phyloP scores from a whole-genome alignment of 192 early-diverging fungal species.

The Rhizoclosmatium sp. region DNA sequence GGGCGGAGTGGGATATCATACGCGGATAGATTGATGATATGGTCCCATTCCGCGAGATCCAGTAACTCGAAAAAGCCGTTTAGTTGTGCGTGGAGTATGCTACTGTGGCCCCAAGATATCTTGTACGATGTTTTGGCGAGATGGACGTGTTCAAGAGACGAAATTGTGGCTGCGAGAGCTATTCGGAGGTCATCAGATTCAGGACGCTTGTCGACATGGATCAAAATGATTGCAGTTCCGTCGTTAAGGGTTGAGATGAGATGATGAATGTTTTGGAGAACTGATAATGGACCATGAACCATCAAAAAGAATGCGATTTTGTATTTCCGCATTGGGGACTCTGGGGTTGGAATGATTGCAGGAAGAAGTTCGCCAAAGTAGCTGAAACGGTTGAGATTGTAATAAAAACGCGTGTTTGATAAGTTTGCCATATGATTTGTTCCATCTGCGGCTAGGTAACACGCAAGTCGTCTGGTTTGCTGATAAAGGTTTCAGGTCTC shows the following conservation, averaged over 20 bases:
- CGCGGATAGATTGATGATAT: constrained; percentile 54
- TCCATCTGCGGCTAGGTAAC: constrained; percentile 55
- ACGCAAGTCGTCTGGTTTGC: constrained; percentile 49
- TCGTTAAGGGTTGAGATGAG: constrained; percentile 53
- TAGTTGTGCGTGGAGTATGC: constrained; percentile 54
- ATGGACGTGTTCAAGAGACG: constrained; percentile 33
- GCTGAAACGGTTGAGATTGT: constrained; percentile 34
- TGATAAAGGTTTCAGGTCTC: neutral
- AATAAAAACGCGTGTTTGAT: constrained; percentile 40
- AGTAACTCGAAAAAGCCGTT: constrained; percentile 56
- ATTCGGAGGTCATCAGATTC: neutral
- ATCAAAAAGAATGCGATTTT: constrained; percentile 57
- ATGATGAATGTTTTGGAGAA: neutral
- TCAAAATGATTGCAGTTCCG: constrained; percentile 47
- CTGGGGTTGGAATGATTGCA: neutral
- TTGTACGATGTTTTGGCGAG: constrained; percentile 44
- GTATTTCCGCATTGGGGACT: constrained; percentile 29
- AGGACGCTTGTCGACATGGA: constrained; percentile 52
- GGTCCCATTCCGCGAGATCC: constrained; percentile 65
- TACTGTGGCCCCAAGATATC: constrained; percentile 55
- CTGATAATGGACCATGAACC: constrained; percentile 44
- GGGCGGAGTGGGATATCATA: constrained; percentile 53
- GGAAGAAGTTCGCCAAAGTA: constrained; percentile 44
- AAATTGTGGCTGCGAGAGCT: constrained; percentile 36
- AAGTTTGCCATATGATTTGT: constrained; percentile 44